Percentiles rank a stretch among this genome's conserved stretches.
phyloP scores from a whole-genome alignment of 208 protist genomes.

The Trichomonas vaginalis region DNA sequence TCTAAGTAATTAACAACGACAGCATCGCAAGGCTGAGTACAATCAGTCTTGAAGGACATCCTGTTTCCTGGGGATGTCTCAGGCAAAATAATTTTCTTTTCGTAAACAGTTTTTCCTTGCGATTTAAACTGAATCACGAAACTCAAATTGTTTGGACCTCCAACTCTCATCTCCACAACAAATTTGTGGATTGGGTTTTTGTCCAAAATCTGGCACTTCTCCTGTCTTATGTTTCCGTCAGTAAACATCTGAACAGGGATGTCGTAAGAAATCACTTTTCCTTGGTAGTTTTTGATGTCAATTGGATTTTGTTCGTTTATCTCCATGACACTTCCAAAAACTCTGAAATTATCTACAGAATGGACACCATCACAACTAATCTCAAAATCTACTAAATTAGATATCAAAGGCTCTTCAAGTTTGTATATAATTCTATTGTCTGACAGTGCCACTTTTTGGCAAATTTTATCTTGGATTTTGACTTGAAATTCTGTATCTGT shows the following conservation, averaged over 20 bases:
- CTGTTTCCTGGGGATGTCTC: background rate
- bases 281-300: background rate
- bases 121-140: background rate
- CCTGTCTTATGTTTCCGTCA: background rate
- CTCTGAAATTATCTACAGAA: background rate
- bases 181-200: background rate
- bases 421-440: background rate
- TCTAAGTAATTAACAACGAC: background rate
- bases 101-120: background rate
- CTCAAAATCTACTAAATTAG: background rate
- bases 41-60: background rate
- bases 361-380: background rate
- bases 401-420: background rate
- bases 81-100: background rate
- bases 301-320: background rate
- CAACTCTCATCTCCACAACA: background rate
- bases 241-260: too few relatives aligned
- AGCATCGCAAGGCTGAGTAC: background rate
- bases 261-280: too few relatives aligned
- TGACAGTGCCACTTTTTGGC: background rate
- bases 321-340: background rate
- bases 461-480: background rate
- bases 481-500: background rate
- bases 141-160: background rate
- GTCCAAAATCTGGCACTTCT: background rate